phyloP scores from a whole-genome alignment of 208 protist species.

The Vickermania ingenoplastis region DNA sequence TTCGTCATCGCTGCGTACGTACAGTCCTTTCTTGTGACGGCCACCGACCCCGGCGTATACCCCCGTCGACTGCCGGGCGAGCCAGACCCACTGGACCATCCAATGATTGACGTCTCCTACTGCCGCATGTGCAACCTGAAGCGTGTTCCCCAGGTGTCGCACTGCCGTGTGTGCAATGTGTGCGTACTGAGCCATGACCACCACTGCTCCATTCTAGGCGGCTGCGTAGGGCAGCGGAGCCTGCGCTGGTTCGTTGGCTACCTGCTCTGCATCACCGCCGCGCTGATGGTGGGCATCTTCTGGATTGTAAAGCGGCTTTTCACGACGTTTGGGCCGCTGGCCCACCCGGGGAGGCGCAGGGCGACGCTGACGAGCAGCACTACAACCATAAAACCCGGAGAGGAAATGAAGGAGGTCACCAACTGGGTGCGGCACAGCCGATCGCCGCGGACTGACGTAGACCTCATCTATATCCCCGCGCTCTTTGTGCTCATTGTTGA shows the following conservation, averaged over 20 bases:
- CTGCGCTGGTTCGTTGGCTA: conserved; percentile 74
- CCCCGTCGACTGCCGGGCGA: conserved; percentile 44
- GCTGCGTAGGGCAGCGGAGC: conserved; percentile 64
- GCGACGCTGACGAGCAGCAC: neutral
- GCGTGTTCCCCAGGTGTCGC: conserved; percentile 41
- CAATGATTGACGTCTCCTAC: conserved; percentile 16
- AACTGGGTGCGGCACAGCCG: neutral
- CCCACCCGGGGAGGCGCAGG: neutral
- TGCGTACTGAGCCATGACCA: conserved; percentile 81
- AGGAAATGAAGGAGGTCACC: too few species aligned
- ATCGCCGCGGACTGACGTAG: neutral
- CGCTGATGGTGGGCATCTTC: conserved; percentile 22
- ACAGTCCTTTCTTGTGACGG: conserved; percentile 36
- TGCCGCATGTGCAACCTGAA: conserved; percentile 50
- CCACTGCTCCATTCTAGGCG: conserved; percentile 67
- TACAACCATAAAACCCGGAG: too few species aligned
- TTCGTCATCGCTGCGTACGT: conserved; percentile 34
- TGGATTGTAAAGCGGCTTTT: conserved; percentile 23
- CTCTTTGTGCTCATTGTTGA: conserved; percentile 10
- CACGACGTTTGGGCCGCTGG: neutral
- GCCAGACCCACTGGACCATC: conserved; percentile 38
- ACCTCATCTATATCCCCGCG: conserved; percentile 3
- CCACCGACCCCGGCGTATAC: conserved; percentile 50
- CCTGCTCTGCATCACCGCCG: conserved; percentile 20
- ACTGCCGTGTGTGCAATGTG: conserved; percentile 74